A percentile compares a stretch with the other conserved stretches of the same genome.
Evolutionary conservation across 768 basidiomycete species (phyloP).

Genomic region (Kondoa malvinella): DNA sequence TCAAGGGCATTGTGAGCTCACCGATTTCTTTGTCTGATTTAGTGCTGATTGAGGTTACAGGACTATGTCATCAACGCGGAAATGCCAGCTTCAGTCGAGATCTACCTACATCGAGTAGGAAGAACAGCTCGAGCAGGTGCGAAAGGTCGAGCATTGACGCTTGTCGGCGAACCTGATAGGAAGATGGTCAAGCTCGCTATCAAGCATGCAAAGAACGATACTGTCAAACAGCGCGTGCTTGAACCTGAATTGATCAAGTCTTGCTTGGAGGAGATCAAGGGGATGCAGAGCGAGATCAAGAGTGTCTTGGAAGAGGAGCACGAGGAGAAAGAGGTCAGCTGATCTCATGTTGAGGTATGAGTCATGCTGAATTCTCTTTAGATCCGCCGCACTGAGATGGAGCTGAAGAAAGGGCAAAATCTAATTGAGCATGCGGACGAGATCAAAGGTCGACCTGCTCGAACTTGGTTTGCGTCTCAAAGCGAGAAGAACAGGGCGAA

Average conservation of each 20-base stretch:
- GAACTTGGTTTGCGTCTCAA: constrained; percentile 93
- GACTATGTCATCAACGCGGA: constrained; percentile 98
- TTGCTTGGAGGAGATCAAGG: constrained; percentile 53
- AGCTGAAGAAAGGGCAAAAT: constrained; percentile 83
- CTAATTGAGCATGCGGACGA: constrained; percentile 83
- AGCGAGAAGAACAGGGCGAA: constrained; percentile 59
- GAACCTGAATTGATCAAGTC: constrained; percentile 54
- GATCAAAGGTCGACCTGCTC: constrained; percentile 78
- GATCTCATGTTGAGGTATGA: not conserved
- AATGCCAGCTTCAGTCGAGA: constrained; percentile 81
- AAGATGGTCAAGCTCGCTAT: constrained; percentile 92
- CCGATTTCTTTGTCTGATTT: not conserved
- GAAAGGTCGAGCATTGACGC: constrained; percentile 79
- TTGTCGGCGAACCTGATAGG: constrained; percentile 88
- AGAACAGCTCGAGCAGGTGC: constrained; percentile 43
- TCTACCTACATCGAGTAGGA: constrained; percentile 80
- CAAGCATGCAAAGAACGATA: constrained; percentile 58
- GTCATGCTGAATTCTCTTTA: constrained; percentile 30
- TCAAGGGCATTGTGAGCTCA: constrained; percentile 54
- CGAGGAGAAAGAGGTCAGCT: constrained; percentile 70
- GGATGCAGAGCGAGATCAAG: constrained; percentile 56
- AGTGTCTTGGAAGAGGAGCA: constrained; percentile 76
- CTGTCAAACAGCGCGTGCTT: constrained; percentile 67
- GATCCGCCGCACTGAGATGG: constrained; percentile 87
- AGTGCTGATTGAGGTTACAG: not conserved